phyloP scores from a whole-genome alignment of 345 rosid species.

The Salix exigua region DNA sequence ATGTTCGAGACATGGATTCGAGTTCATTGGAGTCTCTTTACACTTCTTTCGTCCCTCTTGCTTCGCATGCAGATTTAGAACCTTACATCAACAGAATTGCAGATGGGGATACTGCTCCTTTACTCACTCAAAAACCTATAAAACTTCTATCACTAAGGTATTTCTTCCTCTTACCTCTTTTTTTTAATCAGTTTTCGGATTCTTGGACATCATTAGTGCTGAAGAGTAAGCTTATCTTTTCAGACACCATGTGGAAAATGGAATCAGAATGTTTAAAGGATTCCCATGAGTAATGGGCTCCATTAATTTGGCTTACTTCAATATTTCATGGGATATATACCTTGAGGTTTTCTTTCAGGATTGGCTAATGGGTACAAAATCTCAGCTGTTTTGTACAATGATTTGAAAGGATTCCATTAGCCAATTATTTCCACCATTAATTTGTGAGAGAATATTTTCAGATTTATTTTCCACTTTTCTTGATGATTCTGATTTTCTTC shows the following conservation, averaged over 20 bases:
- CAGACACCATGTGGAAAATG: neutral
- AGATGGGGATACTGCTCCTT: slow-evolving; percentile 68
- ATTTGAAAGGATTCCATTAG: neutral
- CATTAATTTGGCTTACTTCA: neutral
- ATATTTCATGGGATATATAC: neutral
- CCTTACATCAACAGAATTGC: slow-evolving; percentile 78
- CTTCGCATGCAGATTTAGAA: slow-evolving; percentile 79
- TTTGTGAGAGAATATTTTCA: neutral
- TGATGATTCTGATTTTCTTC: neutral
- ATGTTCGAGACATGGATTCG: slow-evolving; percentile 50
- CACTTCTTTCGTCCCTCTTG: slow-evolving; percentile 68
- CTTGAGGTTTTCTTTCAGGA: neutral
- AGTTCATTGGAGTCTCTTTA: slow-evolving; percentile 61
- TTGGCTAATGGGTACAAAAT: neutral
- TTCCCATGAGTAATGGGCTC: neutral
- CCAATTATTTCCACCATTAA: neutral
- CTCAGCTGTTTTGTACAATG: neutral
- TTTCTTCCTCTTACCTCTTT: neutral
- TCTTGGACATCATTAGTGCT: neutral
- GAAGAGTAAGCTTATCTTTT: neutral
- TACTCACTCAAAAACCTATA: slow-evolving; percentile 72
- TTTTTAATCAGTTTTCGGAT: neutral
- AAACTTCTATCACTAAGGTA: slow-evolving; percentile 76
- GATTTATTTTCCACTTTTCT: neutral
- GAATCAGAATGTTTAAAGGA: neutral